Percentiles rank a stretch among this genome's conserved stretches.
These are phyloP conservation scores for Laetiporus sulphureus DNA, from an alignment of 1,284 basidiomycete genomes.

Conservation along the genomic window DNA sequence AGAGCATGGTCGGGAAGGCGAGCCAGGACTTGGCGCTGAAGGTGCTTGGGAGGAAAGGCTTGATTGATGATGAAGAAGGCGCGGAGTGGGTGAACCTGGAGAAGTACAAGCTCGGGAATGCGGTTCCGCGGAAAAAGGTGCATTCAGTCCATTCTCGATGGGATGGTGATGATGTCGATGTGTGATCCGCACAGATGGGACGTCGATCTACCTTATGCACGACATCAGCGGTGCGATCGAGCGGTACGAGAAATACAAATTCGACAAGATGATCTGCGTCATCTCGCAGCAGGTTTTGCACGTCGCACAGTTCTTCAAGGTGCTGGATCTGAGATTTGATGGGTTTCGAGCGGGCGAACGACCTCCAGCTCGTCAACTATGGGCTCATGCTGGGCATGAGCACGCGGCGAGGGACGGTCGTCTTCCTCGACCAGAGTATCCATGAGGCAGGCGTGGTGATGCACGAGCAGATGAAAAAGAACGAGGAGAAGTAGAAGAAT, in stretches of 20 bases:
- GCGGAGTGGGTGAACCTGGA: constrained; percentile 80
- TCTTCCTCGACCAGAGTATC: constrained; percentile 95
- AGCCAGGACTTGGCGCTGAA: constrained; percentile 70
- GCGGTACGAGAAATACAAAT: constrained; percentile 87
- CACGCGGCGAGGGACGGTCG: constrained; percentile 93
- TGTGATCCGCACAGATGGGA: constrained; percentile 78
- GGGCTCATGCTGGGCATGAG: constrained; percentile 95
- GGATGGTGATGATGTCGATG: neutral
- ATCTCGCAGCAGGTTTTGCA: constrained; percentile 96
- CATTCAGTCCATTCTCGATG: too few species aligned
- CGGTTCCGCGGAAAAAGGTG: constrained; percentile 88
- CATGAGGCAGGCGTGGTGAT: constrained; percentile 87
- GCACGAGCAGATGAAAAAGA: constrained; percentile 96
- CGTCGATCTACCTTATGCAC: constrained; percentile 94
- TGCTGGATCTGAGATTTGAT: constrained; percentile 90
- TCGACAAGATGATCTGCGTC: constrained; percentile 99
- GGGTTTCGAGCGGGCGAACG: constrained; percentile 82
- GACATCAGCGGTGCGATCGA: constrained; percentile 94
- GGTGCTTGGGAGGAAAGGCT: constrained; percentile 48
- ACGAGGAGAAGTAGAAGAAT: constrained; percentile 88
- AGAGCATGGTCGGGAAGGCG: constrained; percentile 81
- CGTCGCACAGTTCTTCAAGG: constrained; percentile 91
- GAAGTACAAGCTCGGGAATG: constrained; percentile 85
- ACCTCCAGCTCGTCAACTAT: constrained; percentile 88
- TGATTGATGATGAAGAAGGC: constrained; percentile 57